Base-by-base conservation (phyloP, 345 rosid genomes). In the Carallia pectinifolia region DNA sequence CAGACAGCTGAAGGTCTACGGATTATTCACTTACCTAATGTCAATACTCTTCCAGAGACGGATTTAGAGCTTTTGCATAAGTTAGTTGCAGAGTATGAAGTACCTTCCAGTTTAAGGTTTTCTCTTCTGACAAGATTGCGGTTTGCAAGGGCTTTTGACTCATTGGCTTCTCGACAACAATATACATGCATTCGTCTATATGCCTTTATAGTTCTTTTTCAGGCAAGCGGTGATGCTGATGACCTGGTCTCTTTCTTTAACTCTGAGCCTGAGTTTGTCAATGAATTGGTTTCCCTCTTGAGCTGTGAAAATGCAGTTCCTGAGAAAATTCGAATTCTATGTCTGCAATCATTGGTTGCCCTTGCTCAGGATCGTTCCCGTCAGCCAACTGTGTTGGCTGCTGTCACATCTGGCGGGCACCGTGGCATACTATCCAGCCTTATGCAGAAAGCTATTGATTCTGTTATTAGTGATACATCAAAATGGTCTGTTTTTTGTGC, bases 341-440 rank as follows among this genome's bases (percentile, higher is more conserved):
- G 95, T 78, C 70, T 94, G 81, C 88, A 82, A 71, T 84, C 97
- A 69, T 77, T 94, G 85, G 98, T 88, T 73, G 95, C 96, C 30
- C 87, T 91, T 67, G 90, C 96, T 73, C 96, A 94, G 76, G 98
- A 94, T 79, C 91, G 97, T 47, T 82, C 96, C 53, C 97, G 93
- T 68, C 96, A 88, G 71, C 82, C 91, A 19, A 68, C 87, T 70
- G 93, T 90, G n/a, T 83, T 94, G 76, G 86, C 91, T 73, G 88
- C 97, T 69, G 94, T 94, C 55, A 87, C 97, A 69, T 88, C 97
- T 75, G 97, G 96, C 38, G 96, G 93, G 67, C 88, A 87, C 81
- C 91, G 92, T 67, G 97, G 98, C 66, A 88, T 94, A 69, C 85
- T 94, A 50, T 88, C 96, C 74, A 89, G 95, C 81, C 91, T 94